Conservation (phyloP, 495 filamentous ascomycete species). For the Podospora bellae-mahoneyi region DNA sequence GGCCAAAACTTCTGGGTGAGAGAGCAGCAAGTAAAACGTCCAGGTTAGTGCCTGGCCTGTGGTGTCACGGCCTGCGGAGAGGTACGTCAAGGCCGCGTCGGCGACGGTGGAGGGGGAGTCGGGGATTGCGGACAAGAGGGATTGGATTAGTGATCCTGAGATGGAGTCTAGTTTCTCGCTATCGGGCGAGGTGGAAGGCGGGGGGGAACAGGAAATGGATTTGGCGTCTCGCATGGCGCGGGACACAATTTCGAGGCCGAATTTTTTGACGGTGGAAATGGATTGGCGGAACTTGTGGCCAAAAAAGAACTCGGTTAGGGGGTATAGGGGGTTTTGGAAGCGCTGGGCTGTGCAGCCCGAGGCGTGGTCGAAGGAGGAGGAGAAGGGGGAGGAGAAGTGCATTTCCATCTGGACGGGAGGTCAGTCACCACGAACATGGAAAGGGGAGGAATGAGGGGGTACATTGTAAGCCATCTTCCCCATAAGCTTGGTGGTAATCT, state of each 20-base stretch:
- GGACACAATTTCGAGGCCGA: constrained; percentile 50
- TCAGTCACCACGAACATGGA: constrained; percentile 7
- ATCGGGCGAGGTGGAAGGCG: background rate
- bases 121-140: constrained; percentile 51
- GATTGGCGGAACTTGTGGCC: constrained; percentile 46
- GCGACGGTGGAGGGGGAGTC: constrained; percentile 46
- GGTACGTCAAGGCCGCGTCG: constrained; percentile 59
- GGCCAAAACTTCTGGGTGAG: constrained; percentile 37
- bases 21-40: constrained; percentile 56
- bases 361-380: constrained; percentile 54
- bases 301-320: constrained; percentile 49
- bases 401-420: constrained; percentile 51
- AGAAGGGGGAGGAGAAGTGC: constrained; percentile 55
- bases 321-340: constrained; percentile 61
- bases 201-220: background rate
- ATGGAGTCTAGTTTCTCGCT: constrained; percentile 37
- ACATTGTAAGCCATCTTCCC: constrained; percentile 60
- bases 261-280: constrained; percentile 45
- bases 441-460: constrained; percentile 6
- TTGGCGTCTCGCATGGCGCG: constrained; percentile 36
- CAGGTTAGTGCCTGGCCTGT: constrained; percentile 60
- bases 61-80: constrained; percentile 59
- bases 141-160: constrained; percentile 55
- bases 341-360: constrained; percentile 56
- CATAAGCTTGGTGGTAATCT: constrained; percentile 59